phyloP scores from a whole-genome alignment of 805 yeast species.

The Osmozyma mogii region DNA sequence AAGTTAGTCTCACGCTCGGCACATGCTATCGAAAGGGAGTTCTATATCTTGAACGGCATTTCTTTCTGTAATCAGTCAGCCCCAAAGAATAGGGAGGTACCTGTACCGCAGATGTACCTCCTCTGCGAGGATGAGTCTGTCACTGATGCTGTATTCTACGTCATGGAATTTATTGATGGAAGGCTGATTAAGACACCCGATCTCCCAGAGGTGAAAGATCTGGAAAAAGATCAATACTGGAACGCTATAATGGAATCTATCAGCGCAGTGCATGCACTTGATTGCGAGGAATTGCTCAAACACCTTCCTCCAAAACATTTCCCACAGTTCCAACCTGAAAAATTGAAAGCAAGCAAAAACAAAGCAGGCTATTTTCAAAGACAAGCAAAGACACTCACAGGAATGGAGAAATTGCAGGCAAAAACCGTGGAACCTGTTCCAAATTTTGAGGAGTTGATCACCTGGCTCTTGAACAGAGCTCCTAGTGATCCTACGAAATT shows the following conservation, averaged over 20 bases:
- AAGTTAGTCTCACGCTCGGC: constrained; percentile 48
- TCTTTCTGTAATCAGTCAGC: constrained; percentile 19
- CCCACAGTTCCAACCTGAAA: constrained; percentile 28
- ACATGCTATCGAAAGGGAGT: constrained; percentile 58
- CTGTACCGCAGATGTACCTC: constrained; percentile 45
- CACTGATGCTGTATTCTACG: constrained; percentile 48
- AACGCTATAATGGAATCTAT: constrained; percentile 40
- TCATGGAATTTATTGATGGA: constrained; percentile 55
- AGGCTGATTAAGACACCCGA: constrained; percentile 48
- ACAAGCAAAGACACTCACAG: constrained; percentile 41
- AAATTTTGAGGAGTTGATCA: constrained; percentile 31
- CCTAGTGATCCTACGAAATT: constrained; percentile 41
- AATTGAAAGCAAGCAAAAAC: constrained; percentile 9
- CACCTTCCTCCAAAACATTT: constrained; percentile 40
- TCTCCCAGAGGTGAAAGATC: constrained; percentile 26
- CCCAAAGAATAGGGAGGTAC: constrained; percentile 24
- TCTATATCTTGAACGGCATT: constrained; percentile 38
- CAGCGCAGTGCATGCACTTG: constrained; percentile 42
- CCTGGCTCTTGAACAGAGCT: constrained; percentile 34
- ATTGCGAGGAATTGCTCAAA: constrained; percentile 32
- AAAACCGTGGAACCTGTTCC: constrained; percentile 42
- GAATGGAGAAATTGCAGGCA: constrained; percentile 32
- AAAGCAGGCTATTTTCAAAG: constrained; percentile 38
- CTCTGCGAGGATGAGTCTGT: constrained; percentile 50
- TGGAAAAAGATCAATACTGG: constrained; percentile 33